Evolutionary conservation across 2,329 filamentous ascomycete genomes (phyloP).

Genomic region (Alternaria infectoria): DNA sequence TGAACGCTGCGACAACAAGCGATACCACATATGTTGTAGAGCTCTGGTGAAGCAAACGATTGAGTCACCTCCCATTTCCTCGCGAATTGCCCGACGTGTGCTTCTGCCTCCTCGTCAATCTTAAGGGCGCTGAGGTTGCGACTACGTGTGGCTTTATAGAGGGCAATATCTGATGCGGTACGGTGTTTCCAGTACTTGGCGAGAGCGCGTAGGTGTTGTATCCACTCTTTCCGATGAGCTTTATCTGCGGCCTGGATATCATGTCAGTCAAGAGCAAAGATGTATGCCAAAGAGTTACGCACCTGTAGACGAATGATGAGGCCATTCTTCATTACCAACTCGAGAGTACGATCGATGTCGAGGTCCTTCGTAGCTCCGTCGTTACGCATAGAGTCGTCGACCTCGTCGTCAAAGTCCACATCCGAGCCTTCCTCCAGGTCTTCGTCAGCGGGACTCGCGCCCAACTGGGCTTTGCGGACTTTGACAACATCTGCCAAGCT

Average conservation of each 20-base stretch:
- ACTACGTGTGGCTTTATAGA: constrained; percentile 63
- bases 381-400: constrained; percentile 54
- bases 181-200: constrained; percentile 68
- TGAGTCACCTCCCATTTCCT: constrained; percentile 72
- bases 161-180: constrained; percentile 61
- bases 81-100: constrained; percentile 69
- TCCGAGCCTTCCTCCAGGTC: constrained; percentile 59
- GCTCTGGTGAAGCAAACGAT: constrained; percentile 65
- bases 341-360: constrained; percentile 65
- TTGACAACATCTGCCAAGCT: constrained; percentile 64
- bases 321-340: constrained; percentile 66
- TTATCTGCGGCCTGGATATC: constrained; percentile 58
- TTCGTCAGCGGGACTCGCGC: constrained; percentile 60
- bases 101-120: constrained; percentile 71
- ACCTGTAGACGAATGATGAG: constrained; percentile 67
- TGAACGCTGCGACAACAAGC: constrained; percentile 66
- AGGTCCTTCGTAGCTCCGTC: constrained; percentile 62
- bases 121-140: constrained; percentile 65
- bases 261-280: constrained; percentile 11
- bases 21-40: constrained; percentile 74
- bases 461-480: constrained; percentile 62
- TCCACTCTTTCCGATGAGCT: constrained; percentile 66
- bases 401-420: constrained; percentile 62
- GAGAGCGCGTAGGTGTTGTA: constrained; percentile 62
- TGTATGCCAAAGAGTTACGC: not conserved